Evolutionary conservation across 1,284 basidiomycete species (phyloP), one percentile per base, ranked within the genome.

Genomic region (Pholiota adiposa): DNA sequence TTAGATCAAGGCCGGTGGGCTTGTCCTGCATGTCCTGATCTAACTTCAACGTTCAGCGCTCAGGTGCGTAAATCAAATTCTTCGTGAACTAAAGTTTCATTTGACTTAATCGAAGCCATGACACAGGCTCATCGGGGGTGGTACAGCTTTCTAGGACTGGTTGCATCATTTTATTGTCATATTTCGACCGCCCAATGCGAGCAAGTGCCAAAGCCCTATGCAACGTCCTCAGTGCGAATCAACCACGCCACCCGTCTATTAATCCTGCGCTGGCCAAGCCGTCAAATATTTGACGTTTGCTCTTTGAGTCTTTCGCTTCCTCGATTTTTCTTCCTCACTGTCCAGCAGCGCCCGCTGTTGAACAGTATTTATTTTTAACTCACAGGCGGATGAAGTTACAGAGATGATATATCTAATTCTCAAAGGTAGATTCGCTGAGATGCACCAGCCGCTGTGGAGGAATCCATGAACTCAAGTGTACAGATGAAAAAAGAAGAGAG

Each of bases 341-440:
- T 6, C 29, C 44, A 25, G 44, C 44, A 44, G 43, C 48, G 38
- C 51, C 38, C 51, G 51, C 51, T 52, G 51, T 52, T 41, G 40
- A 23, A 19, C 11, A n/a, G n/a, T 44, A 29, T 41, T 27, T 29
- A 54, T 44, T 54, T 38, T 44, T 41, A 18, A 25, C 14, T 38
- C 25, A 12, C 9, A 16, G 12, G 23, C 9, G 11, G 23, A 4
- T 31, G 4, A 11, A 31, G 11, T 31, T 11, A 31, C 4, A 31
- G 29, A 5, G n/a, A 5, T 31, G 29, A 11, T 31, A 31, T 11
- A 31, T n/a, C n/a, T n/a, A n/a, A n/a, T n/a, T n/a, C n/a, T n/a
- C n/a, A n/a, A n/a, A n/a, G n/a, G n/a, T n/a, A n/a, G n/a, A n/a
- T n/a, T n/a, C n/a, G n/a, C n/a, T n/a, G n/a, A n/a, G n/a, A n/a